Conservation (phyloP, 352 stramenopile species). For the Thalassiosira mediterranea region DNA sequence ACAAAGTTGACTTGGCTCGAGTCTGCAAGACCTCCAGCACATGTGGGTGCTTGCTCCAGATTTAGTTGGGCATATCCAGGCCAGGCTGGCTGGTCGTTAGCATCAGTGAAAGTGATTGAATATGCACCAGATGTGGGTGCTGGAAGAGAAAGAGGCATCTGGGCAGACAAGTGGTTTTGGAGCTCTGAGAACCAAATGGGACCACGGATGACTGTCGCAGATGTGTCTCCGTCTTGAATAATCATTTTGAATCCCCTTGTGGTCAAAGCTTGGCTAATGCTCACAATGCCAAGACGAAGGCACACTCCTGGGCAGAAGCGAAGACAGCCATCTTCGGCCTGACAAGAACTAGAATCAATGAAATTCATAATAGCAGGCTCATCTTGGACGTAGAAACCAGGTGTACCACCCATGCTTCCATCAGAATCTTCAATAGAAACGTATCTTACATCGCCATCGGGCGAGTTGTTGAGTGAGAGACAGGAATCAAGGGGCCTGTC, state of each 20-base stretch:
- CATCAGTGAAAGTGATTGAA: conserved; percentile 34
- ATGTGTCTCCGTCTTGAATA: conserved; percentile 18
- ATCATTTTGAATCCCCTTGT: conserved; percentile 27
- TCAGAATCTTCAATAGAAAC: conserved; percentile 36
- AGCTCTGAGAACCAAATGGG: conserved; percentile 32
- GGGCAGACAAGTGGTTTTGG: conserved; percentile 32
- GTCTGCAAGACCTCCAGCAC: conserved; percentile 16
- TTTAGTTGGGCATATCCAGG: conserved; percentile 21
- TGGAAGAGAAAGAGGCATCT: conserved; percentile 22
- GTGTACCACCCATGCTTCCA: conserved; percentile 14
- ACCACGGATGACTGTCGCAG: conserved; percentile 11
- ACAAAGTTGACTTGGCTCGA: conserved; percentile 19
- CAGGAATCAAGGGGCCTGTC: conserved; percentile 18
- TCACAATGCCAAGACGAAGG: conserved; percentile 31
- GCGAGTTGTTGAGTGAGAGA: conserved; percentile 20
- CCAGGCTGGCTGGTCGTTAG: conserved; percentile 29
- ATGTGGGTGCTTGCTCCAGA: conserved; percentile 17
- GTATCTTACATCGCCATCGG: conserved; percentile 11
- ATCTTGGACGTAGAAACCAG: conserved; percentile 35
- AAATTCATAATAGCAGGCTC: conserved; percentile 21
- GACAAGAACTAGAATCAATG: conserved; percentile 15
- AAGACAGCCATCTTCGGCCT: conserved; percentile 18
- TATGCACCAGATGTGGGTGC: conserved; percentile 17
- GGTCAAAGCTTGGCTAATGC: conserved; percentile 24
- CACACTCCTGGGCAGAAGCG: conserved; percentile 26